Conservation (phyloP, 2,329 filamentous ascomycete genomes). For the Alternaria burnsii region DNA sequence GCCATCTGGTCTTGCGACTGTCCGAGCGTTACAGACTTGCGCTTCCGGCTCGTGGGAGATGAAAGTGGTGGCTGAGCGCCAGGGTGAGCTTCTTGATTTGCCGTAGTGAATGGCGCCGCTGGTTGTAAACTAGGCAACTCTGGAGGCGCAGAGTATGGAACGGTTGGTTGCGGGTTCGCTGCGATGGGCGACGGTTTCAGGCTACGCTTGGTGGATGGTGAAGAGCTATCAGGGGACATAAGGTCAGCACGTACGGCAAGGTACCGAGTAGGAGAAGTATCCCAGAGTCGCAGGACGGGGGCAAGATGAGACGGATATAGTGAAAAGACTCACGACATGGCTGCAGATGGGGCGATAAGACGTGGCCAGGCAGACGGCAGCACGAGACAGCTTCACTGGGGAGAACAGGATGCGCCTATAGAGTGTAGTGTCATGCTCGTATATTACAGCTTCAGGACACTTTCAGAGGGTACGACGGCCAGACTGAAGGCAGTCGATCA, state of each 20-base stretch:
- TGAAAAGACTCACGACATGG: conserved; percentile 52
- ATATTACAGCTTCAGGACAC: conserved; percentile 39
- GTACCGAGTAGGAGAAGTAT: conserved; percentile 9
- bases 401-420: conserved; percentile 33
- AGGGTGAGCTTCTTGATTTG: conserved; percentile 31
- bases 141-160: conserved; percentile 30
- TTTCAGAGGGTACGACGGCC: conserved; percentile 43
- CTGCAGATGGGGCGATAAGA: conserved; percentile 34
- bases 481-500: conserved; percentile 47
- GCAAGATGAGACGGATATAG: conserved; percentile 21
- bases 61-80: conserved; percentile 32
- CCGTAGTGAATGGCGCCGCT: conserved; percentile 37
- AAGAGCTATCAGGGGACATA: conserved; percentile 47
- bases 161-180: conserved; percentile 37
- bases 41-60: conserved; percentile 40
- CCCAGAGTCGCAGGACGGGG: conserved; percentile 12
- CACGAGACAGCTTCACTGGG: conserved; percentile 42
- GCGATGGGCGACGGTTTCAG: conserved; percentile 54
- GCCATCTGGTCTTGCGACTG: conserved; percentile 39
- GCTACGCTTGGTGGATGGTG: conserved; percentile 55
- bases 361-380: conserved; percentile 31
- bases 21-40: conserved; percentile 43
- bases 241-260: conserved; percentile 41
- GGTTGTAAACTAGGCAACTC: conserved; percentile 42
- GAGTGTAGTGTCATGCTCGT: conserved; percentile 47